These are phyloP conservation scores for Ceratorhiza oryzae-sativae DNA, from an alignment of 1,284 basidiomycete species.

Conservation along the genomic window DNA sequence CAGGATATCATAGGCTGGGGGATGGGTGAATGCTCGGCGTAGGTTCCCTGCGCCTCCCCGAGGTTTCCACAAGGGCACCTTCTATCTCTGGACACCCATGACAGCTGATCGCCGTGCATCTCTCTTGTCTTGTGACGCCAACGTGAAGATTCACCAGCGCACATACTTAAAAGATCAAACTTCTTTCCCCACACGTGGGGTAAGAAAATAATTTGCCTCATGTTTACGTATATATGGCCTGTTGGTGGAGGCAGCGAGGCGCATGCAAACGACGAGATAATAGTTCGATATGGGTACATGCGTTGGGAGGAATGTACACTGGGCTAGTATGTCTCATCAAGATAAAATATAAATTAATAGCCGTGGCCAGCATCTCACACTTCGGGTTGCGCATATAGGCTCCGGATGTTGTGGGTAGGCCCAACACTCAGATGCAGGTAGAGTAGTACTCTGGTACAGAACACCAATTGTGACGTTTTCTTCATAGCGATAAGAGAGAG, in stretches of 20 bases:
- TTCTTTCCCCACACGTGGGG: conserved; percentile 7
- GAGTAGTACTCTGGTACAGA: conserved; percentile 13
- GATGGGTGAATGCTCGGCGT: no score
- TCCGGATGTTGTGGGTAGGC: not conserved
- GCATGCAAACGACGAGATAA: not conserved
- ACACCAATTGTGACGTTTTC: not conserved
- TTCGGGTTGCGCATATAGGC: conserved; percentile 11
- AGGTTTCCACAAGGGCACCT: no score
- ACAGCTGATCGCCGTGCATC: not conserved
- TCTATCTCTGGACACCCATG: not conserved
- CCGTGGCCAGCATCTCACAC: conserved; percentile 5
- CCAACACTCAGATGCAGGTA: conserved; percentile 1
- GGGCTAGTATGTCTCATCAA: not conserved
- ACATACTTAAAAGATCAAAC: no score
- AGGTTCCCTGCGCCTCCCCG: no score
- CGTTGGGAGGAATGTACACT: not conserved
- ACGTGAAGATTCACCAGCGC: no score
- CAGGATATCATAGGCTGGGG: no score
- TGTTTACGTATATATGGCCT: not conserved
- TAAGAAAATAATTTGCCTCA: not conserved
- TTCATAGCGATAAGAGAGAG: not conserved
- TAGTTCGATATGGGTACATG: conserved; percentile 10
- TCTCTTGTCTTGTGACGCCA: not conserved
- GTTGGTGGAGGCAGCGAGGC: not conserved
- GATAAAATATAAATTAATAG: conserved; percentile 3